Evolutionary conservation across 163 green algal species (phyloP).

Genomic region (Chlamydomonas reinhardtii): DNA sequence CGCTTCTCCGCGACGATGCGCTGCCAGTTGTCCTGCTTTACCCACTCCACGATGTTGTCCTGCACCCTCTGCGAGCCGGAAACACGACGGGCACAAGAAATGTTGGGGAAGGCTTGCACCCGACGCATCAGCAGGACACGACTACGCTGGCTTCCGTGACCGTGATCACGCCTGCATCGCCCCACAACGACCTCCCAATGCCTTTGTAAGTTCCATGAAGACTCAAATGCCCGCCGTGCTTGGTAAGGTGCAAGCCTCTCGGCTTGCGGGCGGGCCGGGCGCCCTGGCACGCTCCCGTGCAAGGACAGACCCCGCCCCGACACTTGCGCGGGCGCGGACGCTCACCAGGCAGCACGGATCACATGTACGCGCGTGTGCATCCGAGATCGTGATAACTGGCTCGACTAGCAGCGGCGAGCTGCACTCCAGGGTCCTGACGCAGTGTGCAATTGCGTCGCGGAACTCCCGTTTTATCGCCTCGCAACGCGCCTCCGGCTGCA

Average conservation of each 20-base stretch:
- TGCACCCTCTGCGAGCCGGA: conserved; percentile 63
- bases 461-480: conserved; percentile 71
- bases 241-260: too few relatives aligned
- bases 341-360: conserved; percentile 78
- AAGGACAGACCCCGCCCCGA: too few relatives aligned
- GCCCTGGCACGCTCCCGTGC: too few relatives aligned
- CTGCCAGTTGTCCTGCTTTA: conserved; percentile 61
- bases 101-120: too few relatives aligned
- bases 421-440: conserved; percentile 57
- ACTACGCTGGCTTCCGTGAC: not conserved
- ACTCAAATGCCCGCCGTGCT: too few relatives aligned
- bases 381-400: conserved; percentile 72
- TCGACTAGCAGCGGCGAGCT: conserved; percentile 59
- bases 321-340: too few relatives aligned
- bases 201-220: too few relatives aligned
- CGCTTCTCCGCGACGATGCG: conserved; percentile 70
- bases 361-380: conserved; percentile 65
- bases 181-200: too few relatives aligned
- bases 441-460: conserved; percentile 63
- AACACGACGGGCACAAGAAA: not conserved
- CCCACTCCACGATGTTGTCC: conserved; percentile 65
- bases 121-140: too few relatives aligned
- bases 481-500: conserved; percentile 47
- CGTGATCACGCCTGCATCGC: too few relatives aligned
- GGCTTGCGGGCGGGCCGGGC: too few relatives aligned